A percentile compares a stretch with the other conserved stretches of the same genome.
Conservation (phyloP, 331 rosid genomes). For the Dryas integrifolia region DNA sequence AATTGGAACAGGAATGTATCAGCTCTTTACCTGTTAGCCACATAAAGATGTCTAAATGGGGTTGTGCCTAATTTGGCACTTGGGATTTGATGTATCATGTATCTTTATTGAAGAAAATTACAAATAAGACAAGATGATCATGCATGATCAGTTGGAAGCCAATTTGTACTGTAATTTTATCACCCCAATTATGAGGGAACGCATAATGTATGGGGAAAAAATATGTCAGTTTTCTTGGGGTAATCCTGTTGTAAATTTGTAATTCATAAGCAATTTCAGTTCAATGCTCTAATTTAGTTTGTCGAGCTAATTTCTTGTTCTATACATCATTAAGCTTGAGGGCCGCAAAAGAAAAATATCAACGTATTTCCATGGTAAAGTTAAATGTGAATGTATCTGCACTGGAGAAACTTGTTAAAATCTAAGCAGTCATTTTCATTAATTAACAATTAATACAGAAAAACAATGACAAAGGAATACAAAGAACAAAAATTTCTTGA, state of each 20-base stretch:
- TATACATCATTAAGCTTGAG: not conserved
- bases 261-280: not conserved
- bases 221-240: not conserved
- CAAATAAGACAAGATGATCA: conserved; percentile 4
- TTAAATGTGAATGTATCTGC: too few species aligned
- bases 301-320: not conserved
- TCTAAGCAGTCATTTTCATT: not conserved
- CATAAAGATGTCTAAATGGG: not conserved
- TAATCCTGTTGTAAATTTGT: conserved; percentile 11
- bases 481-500: not conserved
- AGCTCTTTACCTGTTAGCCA: conserved; percentile 20
- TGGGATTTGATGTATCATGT: not conserved
- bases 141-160: not conserved
- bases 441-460: not conserved
- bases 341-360: too few species aligned
- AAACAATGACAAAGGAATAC: not conserved
- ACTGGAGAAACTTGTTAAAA: not conserved
- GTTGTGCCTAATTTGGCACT: not conserved
- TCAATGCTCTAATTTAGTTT: not conserved
- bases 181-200: conserved; percentile 2
- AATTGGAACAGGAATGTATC: conserved; percentile 29
- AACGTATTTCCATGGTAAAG: not conserved
- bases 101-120: not conserved
- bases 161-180: conserved; percentile 1
- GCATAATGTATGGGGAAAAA: not conserved